A percentile compares a stretch with the other conserved stretches of the same genome.
phyloP scores from a whole-genome alignment of 2,329 filamentous ascomycete genomes.

The Apiospora marii region DNA sequence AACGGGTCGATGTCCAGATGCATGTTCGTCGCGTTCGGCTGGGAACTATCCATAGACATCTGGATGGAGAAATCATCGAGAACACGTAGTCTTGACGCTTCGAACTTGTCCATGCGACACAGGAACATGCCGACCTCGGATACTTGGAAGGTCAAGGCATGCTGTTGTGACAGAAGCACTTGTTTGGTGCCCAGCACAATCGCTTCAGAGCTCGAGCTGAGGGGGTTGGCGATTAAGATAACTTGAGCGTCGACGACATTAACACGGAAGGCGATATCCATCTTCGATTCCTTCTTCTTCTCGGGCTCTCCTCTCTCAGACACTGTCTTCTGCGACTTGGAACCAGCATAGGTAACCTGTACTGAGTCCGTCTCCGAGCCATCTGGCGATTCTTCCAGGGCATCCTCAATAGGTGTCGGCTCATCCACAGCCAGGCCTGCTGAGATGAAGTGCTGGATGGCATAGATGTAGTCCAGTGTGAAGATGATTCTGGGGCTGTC shows the following conservation, averaged over 20 bases:
- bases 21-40: conserved; percentile 74
- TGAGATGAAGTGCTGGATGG: conserved; percentile 83
- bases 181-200: conserved; percentile 96
- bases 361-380: conserved; percentile 68
- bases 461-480: conserved; percentile 93
- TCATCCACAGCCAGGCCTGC: conserved; percentile 75
- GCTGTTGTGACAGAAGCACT: conserved; percentile 89
- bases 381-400: conserved; percentile 63
- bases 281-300: conserved; percentile 53
- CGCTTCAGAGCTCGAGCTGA: conserved; percentile 89
- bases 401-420: conserved; percentile 59
- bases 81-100: conserved; percentile 87
- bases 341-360: conserved; percentile 52
- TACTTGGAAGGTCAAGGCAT: conserved; percentile 91
- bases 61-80: conserved; percentile 96
- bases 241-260: conserved; percentile 97
- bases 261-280: conserved; percentile 85
- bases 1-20: conserved; percentile 90
- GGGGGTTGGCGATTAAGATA: conserved; percentile 93
- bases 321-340: conserved; percentile 43
- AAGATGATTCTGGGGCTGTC: conserved; percentile 96
- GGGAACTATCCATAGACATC: conserved; percentile 80
- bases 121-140: conserved; percentile 97
- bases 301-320: conserved; percentile 32
- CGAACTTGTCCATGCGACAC: conserved; percentile 97